Percentiles rank a stretch among this genome's conserved stretches.
phyloP scores from a whole-genome alignment of 306 rosid genomes.

The Phaseolus lunatus region DNA sequence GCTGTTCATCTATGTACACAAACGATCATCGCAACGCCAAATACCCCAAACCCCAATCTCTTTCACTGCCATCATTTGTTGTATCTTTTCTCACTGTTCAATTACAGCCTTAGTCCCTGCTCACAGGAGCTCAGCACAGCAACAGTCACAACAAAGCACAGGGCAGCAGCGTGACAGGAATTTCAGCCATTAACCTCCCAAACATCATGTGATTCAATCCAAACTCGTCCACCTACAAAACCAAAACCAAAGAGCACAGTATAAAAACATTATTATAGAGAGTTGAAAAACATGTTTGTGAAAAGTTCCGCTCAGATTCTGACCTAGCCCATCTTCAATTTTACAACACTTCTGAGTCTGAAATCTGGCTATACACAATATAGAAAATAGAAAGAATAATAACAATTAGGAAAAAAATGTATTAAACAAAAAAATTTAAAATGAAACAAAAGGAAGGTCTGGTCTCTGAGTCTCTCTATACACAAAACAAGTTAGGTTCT shows the following conservation, averaged over 20 bases:
- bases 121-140: slow-evolving; percentile 39
- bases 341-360: slow-evolving; percentile 51
- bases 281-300: slow-evolving; percentile 52
- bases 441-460: slow-evolving; percentile 52
- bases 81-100: slow-evolving; percentile 25
- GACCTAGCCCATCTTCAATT: slow-evolving; percentile 65
- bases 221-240: slow-evolving; percentile 59
- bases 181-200: slow-evolving; percentile 37
- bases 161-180: slow-evolving; percentile 28
- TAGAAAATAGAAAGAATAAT: slow-evolving; percentile 43
- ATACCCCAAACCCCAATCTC: slow-evolving; percentile 34
- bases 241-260: slow-evolving; percentile 61
- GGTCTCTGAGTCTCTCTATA: slow-evolving; percentile 64
- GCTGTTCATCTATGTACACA: slow-evolving; percentile 48
- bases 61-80: slow-evolving; percentile 38
- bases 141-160: slow-evolving; percentile 40
- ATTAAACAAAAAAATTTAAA: slow-evolving; percentile 19
- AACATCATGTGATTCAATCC: slow-evolving; percentile 42
- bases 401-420: slow-evolving; percentile 45
- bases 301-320: slow-evolving; percentile 58
- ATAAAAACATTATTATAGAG: slow-evolving; percentile 62
- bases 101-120: slow-evolving; percentile 20
- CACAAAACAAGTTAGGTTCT: slow-evolving; percentile 67
- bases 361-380: slow-evolving; percentile 64
- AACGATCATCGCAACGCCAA: slow-evolving; percentile 33